Evolutionary conservation across 2,329 filamentous ascomycete species (phyloP).

Genomic region (Phialemonium atrogriseum): DNA sequence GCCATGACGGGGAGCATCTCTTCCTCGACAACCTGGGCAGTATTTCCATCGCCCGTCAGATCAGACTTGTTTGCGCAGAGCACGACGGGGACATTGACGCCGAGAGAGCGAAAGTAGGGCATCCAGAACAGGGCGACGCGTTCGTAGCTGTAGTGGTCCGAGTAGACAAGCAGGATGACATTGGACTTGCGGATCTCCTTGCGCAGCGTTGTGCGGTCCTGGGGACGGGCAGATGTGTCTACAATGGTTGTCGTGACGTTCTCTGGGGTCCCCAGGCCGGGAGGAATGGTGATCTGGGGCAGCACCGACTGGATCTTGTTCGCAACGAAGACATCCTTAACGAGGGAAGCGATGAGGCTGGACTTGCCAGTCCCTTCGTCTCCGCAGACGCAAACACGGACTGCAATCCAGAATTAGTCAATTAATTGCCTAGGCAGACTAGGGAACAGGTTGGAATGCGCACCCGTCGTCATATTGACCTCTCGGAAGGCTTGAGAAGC

Average conservation of each 20-base stretch:
- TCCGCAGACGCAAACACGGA: constrained; percentile 92
- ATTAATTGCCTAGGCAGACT: too few relatives aligned
- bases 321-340: constrained; percentile 94
- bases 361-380: constrained; percentile 95
- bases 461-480: too few relatives aligned
- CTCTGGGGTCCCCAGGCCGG: constrained; percentile 85
- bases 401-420: constrained; percentile 34
- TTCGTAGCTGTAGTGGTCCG: constrained; percentile 98
- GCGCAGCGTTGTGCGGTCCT: constrained; percentile 81
- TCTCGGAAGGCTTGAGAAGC: too few relatives aligned
- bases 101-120: constrained; percentile 92
- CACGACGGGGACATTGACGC: constrained; percentile 97
- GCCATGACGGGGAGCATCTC: constrained; percentile 98
- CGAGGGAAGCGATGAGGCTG: constrained; percentile 85
- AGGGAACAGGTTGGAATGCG: too few relatives aligned
- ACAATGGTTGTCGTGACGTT: constrained; percentile 97
- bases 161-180: constrained; percentile 93
- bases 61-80: constrained; percentile 98
- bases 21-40: constrained; percentile 82
- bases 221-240: constrained; percentile 90
- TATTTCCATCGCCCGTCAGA: constrained; percentile 63
- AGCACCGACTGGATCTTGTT: constrained; percentile 93
- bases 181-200: constrained; percentile 96
- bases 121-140: constrained; percentile 96
- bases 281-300: constrained; percentile 90